Evolutionary conservation across 1,284 basidiomycete genomes (phyloP), one percentile per base, ranked within the genome.

Genomic region (Flammula alnicola): DNA sequence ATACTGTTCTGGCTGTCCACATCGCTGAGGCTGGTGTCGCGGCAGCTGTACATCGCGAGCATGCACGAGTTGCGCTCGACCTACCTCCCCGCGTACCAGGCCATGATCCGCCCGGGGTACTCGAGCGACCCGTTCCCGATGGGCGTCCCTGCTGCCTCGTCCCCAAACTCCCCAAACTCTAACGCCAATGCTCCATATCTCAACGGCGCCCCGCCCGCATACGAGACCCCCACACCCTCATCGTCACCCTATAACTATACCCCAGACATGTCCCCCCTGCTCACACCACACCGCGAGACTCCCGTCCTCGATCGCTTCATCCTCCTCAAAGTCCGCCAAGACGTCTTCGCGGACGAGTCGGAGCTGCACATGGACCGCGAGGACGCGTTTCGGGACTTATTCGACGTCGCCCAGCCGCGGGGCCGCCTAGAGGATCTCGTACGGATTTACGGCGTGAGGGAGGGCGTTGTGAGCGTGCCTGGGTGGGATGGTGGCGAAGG

Each of bases 1-100:
- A 82, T 77, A 0, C 71, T 89, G 8, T 83, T 85, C 52, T 91
- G 88, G 88, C 65, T 91, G 16, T 72, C 77, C 0, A 75, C 74
- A n/a, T 73, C 70, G 32, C 73, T 90, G 22, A 72, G 88, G 20
- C 69, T 83, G n/a, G 86, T 88, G 35, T 83, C 82, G 56, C 76
- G 77, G 12, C 69, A 79, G 3, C 68, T 88, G 37, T 91, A 88
- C 64, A 75, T 83, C 17, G 87, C 87, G 7, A 88, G 80, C 64
- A 90, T 90, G 87, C 84, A 90, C 59, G 78, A 90, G 44, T 74
- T 91, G 8, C 79, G 90, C 25, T 88, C 86, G 0, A 80, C 80
- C 2, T 90, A 88, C 62, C 72, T 91, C 37, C 77, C 81, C 5
- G 71, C 79, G 1, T 92, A 91, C 62, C 67, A 70, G n/a, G 68